Evolutionary conservation across 2,329 filamentous ascomycete genomes (phyloP).

Genomic region (Fusarium sp.): DNA sequence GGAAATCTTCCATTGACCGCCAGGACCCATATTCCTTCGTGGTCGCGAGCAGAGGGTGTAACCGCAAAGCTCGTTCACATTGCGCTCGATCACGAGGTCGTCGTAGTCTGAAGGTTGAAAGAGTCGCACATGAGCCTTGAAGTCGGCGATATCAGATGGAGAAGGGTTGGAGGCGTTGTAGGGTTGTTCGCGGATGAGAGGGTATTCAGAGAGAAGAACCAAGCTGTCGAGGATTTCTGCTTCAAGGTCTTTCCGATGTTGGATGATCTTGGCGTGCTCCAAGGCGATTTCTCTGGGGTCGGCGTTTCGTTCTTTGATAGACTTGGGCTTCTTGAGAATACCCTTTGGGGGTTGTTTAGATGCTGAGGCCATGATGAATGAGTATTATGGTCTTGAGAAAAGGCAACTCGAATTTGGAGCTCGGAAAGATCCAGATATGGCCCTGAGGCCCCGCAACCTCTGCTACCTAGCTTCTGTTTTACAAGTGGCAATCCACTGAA

Average conservation of each 20-base stretch:
- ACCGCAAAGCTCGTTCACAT: constrained; percentile 82
- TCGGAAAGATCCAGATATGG: neutral
- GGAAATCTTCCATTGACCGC: constrained; percentile 73
- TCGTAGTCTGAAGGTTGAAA: constrained; percentile 94
- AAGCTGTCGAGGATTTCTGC: constrained; percentile 76
- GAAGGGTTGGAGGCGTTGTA: constrained; percentile 59
- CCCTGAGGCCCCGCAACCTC: constrained; percentile 12
- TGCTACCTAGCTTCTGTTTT: neutral
- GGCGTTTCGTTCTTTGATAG: constrained; percentile 40
- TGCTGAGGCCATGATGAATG: constrained; percentile 39
- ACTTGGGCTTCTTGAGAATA: constrained; percentile 66
- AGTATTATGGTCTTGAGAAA: neutral
- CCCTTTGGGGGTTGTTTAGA: constrained; percentile 57
- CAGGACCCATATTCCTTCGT: constrained; percentile 64
- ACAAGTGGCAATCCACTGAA: constrained; percentile 17
- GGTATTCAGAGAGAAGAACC: constrained; percentile 73
- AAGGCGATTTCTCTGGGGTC: constrained; percentile 72
- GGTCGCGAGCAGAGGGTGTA: constrained; percentile 80
- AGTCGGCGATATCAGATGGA: constrained; percentile 67
- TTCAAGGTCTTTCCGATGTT: constrained; percentile 83
- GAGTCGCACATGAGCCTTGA: constrained; percentile 72
- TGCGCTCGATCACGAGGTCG: constrained; percentile 86
- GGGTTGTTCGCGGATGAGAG: constrained; percentile 48
- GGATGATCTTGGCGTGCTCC: constrained; percentile 83
- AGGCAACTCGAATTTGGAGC: neutral